Evolutionary conservation across 2,329 filamentous ascomycete genomes (phyloP).

Genomic region (Pseudogymnoascus pannorum): DNA sequence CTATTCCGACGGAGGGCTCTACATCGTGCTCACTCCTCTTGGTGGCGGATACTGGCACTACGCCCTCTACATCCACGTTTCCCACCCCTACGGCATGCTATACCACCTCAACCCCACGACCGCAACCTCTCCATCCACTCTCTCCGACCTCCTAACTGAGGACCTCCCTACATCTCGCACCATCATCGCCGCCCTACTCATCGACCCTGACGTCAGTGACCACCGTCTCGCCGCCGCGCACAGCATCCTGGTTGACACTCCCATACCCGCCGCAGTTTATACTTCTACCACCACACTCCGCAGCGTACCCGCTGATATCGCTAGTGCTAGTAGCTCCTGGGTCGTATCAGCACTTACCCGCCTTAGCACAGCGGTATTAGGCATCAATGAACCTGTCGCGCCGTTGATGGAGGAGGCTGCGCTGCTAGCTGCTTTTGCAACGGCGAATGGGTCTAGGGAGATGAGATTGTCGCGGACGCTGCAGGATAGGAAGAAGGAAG

Average conservation of each 20-base stretch:
- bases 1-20: neutral
- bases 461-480: neutral
- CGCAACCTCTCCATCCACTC: neutral
- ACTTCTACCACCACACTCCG: neutral
- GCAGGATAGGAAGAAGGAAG: neutral
- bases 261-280: neutral
- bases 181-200: neutral
- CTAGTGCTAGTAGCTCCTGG: neutral
- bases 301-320: neutral
- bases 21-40: neutral
- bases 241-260: neutral
- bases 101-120: neutral
- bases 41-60: neutral
- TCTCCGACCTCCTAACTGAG: neutral
- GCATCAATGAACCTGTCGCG: neutral
- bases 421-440: neutral
- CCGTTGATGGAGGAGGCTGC: neutral
- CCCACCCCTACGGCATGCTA: neutral
- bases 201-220: neutral
- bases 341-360: neutral
- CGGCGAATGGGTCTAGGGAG: neutral
- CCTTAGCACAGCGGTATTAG: neutral
- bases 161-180: neutral
- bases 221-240: neutral
- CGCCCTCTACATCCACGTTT: conserved; percentile 6